Evolutionary conservation across 2,329 filamentous ascomycete species (phyloP), one percentile per base, ranked within the genome.

Genomic region (Myriosclerotinia curreyana): DNA sequence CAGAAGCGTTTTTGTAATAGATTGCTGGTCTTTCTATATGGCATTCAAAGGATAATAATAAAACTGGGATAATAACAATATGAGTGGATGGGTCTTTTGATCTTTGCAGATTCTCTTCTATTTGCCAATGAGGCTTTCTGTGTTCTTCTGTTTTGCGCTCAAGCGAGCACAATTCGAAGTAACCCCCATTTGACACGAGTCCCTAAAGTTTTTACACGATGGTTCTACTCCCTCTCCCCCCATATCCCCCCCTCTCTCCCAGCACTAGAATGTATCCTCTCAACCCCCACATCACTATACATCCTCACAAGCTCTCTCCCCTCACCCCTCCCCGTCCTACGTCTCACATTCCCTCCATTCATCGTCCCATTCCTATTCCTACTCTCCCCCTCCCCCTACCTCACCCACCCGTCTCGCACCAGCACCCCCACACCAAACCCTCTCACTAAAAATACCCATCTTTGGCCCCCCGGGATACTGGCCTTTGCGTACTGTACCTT

Each of bases 381-480:
- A 51, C 65, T 62, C 59, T 51, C 64, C 52, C 48, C 63, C 60
- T 60, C 50, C 59, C 66, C 65, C 51, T 71, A 60, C n/a, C n/a
- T 66, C 67, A 38, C 58, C 64, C 8, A 72, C 67, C n/a, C 60
- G 60, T 49, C 40, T 60, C 50, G 66, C 61, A 61, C 66, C 70
- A 15, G 65, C 66, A 67, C 86, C 87, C 8, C 88, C 88, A 12
- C 80, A 85, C 78, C 91, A 87, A 20, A 92, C 83, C 50, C 83
- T 83, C 42, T 88, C 81, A 70, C 86, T 90, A 75, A 87, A 93
- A n/a, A 93, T 83, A 36, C 87, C 86, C 0, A 87, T 84, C 5
- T 88, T 88, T 2, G 79, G 81, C 2, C 77, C 74, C 1, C 79
- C 78, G 15, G 82, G 78, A 64, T 81, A 80, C 12, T 80, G 78